Evolutionary conservation across 768 basidiomycete species (phyloP), one percentile per base, ranked within the genome.

Genomic region (Tephrocybe sp.): DNA sequence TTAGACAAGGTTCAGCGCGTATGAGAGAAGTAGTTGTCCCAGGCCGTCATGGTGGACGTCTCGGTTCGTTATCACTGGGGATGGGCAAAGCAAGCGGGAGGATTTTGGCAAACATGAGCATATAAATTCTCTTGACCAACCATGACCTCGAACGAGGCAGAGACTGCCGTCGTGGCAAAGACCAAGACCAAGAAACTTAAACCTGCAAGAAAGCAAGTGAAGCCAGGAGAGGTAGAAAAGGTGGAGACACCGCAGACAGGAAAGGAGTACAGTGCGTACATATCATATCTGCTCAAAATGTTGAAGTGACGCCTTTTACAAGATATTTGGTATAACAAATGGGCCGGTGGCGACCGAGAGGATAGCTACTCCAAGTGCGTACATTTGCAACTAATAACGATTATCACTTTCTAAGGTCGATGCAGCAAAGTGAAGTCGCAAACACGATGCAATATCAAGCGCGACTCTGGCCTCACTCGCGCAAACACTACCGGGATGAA

Each of bases 311-410:
- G 27, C 55, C 56, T 56, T 44, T 47, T n/a, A n/a, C 26, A 35
- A 89, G 90, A 99, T 69, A 89, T 96, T 44, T 99, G 97, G 96
- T 98, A 96, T 66, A 94, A 98, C 70, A 96, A 97, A 72, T 98
- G 96, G 96, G 97, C 97, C n/a, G 97, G 97, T 46, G 97, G 96
- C 48, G 97, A 99, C 66, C 83, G 92, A 25, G 97, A 98, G 67
- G 96, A 99, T 65, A 88, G 83, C 50, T 93, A 98, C 65, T 95
- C 94, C 28, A 96, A 93, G 94, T 93, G 56, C 50, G 87, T 12
- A 27, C 19, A 39, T 53, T 12, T 35, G 16, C 34, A 7, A 5
- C 9, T 9, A 11, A 9, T 35, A 9, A 16, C 44, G 15, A 18
- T 21, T 12, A 39, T 43, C 22, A 27, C 15, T 35, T 37, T 24